phyloP scores from a whole-genome alignment of 2,329 filamentous ascomycete species.

The Colletotrichum sojae region DNA sequence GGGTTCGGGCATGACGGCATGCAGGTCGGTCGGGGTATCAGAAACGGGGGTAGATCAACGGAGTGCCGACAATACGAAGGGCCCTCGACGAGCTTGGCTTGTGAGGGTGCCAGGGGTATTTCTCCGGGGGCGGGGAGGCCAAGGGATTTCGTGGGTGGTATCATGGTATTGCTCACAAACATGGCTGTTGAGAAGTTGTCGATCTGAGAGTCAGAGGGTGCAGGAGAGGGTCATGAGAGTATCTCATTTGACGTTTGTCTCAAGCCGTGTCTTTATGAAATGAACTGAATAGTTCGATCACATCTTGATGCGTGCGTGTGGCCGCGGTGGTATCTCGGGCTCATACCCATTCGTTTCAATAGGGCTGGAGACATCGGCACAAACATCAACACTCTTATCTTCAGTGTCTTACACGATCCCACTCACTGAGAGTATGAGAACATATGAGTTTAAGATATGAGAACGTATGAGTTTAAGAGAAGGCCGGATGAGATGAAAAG shows the following conservation, averaged over 20 bases:
- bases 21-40: conserved; percentile 19
- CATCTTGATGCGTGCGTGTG: neutral
- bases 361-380: neutral
- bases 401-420: too few relatives aligned
- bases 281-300: neutral
- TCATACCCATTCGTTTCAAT: neutral
- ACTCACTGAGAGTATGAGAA: too few relatives aligned
- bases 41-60: conserved; percentile 34
- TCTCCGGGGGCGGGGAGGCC: neutral
- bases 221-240: neutral
- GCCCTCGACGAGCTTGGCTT: conserved; percentile 21
- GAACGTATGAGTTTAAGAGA: neutral
- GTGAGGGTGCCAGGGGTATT: conserved; percentile 4
- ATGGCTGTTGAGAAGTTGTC: neutral
- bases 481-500: neutral
- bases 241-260: conserved; percentile 12
- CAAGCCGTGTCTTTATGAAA: neutral
- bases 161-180: neutral
- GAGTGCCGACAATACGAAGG: neutral
- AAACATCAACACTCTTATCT: too few relatives aligned
- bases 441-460: too few relatives aligned
- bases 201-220: neutral
- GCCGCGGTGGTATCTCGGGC: neutral
- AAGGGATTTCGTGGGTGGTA: neutral
- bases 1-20: conserved; percentile 28